Evolutionary conservation across 1,139 yeast genomes (phyloP), one percentile per base, ranked within the genome.

Genomic region (Ogataea hybrid): DNA sequence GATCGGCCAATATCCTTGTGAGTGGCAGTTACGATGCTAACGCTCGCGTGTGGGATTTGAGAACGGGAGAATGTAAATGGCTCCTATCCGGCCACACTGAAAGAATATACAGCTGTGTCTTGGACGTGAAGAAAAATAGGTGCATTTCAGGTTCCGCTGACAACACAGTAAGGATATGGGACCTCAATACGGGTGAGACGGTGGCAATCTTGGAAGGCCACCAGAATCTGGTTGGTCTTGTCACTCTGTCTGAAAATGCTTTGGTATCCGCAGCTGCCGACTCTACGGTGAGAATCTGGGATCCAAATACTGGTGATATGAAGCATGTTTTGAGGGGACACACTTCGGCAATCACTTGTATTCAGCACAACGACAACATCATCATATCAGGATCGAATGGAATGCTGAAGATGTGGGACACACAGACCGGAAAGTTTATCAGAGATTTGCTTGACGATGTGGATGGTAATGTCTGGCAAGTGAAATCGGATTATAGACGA

Each of bases 261-360:
- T 70, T 92, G n/a, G 96, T 92, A 2, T 84, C 95, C 29, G 98
- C 97, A 0, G 97, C 97, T 1, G 97, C 97, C 0, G 98, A 92
- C 61, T 79, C 95, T 1, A 83, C 97, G 0, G 71, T 92, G 34
- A 73, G 97, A 37, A 84, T 92, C 2, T 92, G 98, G 98, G 84
- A 92, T 59, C 94, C 97, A 1, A 77, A 77, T 23, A 77, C 80
- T 5, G 95, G 96, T 18, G 75, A 77, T 31, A 74, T 81, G 44
- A 66, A 73, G 47, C 79, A 81, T 60, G 83, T 84, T 44, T 73
- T 92, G 29, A 82, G 85, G 51, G 96, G 95, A 18, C 96, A 90
- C 59, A 75, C 79, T 35, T 82, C 88, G 15, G 95, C 97, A 0
- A 90, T 92, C 39, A 89, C 97, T 0, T 90, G 97, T 49, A 89